These are phyloP conservation scores for Botrytis deweyae DNA, from an alignment of 2,329 filamentous ascomycete species.

Conservation along the genomic window DNA sequence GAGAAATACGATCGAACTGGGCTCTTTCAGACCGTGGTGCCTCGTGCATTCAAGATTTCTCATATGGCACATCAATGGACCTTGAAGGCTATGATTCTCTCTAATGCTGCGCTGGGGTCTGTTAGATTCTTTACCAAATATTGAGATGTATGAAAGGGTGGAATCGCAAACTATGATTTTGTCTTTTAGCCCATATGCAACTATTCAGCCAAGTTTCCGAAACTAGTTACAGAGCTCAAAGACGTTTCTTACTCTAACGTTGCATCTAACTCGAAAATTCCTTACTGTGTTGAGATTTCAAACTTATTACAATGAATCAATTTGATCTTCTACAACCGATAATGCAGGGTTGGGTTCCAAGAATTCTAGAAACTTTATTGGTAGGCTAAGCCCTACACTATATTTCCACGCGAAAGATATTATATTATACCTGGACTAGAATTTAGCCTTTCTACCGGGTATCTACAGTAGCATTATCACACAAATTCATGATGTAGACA, in stretches of 20 bases:
- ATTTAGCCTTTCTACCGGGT: background rate
- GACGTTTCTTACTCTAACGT: background rate
- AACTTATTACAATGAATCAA: background rate
- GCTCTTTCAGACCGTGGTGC: background rate
- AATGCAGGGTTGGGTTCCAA: background rate
- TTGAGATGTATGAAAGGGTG: background rate
- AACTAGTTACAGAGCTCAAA: background rate
- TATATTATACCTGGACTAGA: background rate
- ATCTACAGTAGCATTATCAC: background rate
- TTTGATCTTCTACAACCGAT: background rate
- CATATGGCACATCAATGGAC: background rate
- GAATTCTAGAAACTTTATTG: background rate
- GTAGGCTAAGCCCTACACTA: constrained; percentile 8
- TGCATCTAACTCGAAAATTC: background rate
- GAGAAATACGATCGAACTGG: background rate
- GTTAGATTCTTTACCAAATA: too few relatives aligned
- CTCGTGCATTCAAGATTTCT: background rate
- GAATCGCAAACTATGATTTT: background rate
- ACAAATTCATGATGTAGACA: background rate
- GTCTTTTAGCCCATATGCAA: background rate
- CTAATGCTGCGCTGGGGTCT: too few relatives aligned
- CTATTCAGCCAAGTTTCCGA: background rate
- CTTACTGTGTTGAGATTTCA: background rate
- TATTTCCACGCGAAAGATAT: background rate
- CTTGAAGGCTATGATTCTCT: too few relatives aligned